Evolutionary conservation across 495 filamentous ascomycete genomes (phyloP).

Genomic region (Penicillium angulare): DNA sequence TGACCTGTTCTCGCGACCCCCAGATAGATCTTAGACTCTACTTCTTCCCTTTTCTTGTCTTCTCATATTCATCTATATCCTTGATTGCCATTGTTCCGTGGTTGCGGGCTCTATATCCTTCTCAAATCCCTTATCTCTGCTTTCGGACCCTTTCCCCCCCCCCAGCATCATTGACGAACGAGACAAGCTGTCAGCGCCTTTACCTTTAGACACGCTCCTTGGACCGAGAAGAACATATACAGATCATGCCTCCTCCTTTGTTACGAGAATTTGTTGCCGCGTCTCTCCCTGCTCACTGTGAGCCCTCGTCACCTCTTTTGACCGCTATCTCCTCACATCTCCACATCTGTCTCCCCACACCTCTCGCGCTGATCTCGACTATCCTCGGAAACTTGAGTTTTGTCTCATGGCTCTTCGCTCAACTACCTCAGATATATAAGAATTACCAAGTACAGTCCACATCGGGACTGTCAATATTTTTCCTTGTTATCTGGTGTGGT

Average conservation of each 20-base stretch:
- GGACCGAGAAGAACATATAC: neutral
- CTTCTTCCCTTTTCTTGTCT: slow-evolving; percentile 3
- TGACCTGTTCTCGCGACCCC: slow-evolving; percentile 5
- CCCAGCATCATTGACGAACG: neutral
- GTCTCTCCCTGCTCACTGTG: slow-evolving; percentile 59
- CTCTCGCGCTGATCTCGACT: slow-evolving; percentile 64
- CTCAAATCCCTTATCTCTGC: neutral
- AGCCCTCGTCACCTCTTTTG: slow-evolving; percentile 59
- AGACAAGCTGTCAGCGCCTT: neutral
- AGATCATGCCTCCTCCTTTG: slow-evolving; percentile 31
- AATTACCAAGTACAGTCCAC: slow-evolving; percentile 66
- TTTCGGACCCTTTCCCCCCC: slow-evolving; percentile 7
- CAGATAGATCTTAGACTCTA: neutral
- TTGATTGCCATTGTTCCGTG: neutral
- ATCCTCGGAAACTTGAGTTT: slow-evolving; percentile 65
- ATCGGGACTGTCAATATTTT: slow-evolving; percentile 66
- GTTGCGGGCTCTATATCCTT: neutral
- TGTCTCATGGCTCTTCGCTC: slow-evolving; percentile 73
- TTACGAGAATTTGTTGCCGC: slow-evolving; percentile 26
- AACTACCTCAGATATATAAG: slow-evolving; percentile 72
- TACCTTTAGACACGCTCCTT: neutral
- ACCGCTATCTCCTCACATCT: slow-evolving; percentile 57
- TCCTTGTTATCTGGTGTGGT: slow-evolving; percentile 67
- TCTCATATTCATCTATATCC: neutral
- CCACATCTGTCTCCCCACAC: slow-evolving; percentile 65